phyloP scores from a whole-genome alignment of 345 rosid genomes.

The Anacardium occidentale region DNA sequence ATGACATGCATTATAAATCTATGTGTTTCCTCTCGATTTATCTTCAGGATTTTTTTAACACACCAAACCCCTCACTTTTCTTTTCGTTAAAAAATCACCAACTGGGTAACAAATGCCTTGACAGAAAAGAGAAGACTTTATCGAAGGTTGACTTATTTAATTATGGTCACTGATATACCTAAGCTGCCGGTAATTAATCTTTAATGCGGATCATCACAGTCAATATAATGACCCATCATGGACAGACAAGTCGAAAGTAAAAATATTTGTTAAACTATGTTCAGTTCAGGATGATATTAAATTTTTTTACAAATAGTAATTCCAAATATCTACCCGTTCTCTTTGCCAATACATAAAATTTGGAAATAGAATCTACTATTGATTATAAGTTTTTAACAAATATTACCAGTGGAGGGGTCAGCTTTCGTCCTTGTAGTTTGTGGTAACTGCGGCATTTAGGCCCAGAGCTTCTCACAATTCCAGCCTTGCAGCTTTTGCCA shows the following conservation, averaged over 20 bases:
- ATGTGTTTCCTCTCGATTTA: conserved; percentile 9
- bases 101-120: not conserved
- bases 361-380: too few species aligned
- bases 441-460: too few species aligned
- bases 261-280: too few species aligned
- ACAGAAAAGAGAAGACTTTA: conserved; percentile 21
- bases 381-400: too few species aligned
- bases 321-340: too few species aligned
- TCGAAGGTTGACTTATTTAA: conserved; percentile 26
- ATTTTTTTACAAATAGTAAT: too few species aligned
- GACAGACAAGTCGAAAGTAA: conserved; percentile 16
- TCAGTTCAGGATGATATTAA: too few species aligned
- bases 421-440: not conserved
- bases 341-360: too few species aligned
- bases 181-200: not conserved
- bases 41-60: not conserved
- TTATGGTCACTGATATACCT: not conserved
- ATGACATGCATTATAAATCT: too few species aligned
- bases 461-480: not conserved
- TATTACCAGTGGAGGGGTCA: not conserved
- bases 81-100: too few species aligned
- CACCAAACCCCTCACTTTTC: conserved; percentile 28
- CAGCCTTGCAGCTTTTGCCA: not conserved
- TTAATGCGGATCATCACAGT: not conserved
- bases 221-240: not conserved